A percentile compares a stretch with the other conserved stretches of the same genome.
Conservation (phyloP, 345 rosid genomes). For the Atalantia buxifolia region DNA sequence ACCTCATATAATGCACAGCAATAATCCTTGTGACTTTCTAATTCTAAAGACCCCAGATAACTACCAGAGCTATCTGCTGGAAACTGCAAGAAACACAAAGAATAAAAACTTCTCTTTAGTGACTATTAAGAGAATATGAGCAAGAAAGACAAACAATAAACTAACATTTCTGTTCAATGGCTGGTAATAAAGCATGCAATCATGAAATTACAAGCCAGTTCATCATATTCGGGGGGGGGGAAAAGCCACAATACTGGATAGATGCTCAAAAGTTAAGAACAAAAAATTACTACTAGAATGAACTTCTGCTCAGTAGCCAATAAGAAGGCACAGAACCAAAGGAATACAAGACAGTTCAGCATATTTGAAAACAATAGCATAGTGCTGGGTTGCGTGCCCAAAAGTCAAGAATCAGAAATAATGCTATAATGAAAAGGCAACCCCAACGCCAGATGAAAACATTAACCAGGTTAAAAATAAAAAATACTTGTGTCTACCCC, state of each 20-base stretch:
- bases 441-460: background rate
- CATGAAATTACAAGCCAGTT: background rate
- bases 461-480: background rate
- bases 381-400: background rate
- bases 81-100: slow-evolving; percentile 61
- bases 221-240: background rate
- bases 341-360: background rate
- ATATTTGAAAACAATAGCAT: background rate
- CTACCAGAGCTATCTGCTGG: slow-evolving; percentile 57
- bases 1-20: slow-evolving; percentile 48
- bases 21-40: slow-evolving; percentile 59
- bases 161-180: background rate
- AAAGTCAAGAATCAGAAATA: background rate
- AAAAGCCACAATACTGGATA: background rate
- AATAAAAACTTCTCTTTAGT: background rate
- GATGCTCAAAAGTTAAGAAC: background rate
- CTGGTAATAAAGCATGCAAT: background rate
- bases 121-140: background rate
- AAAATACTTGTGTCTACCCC: background rate
- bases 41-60: slow-evolving; percentile 49
- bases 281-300: background rate
- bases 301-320: too few relatives aligned
- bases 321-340: background rate
- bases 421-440: background rate
- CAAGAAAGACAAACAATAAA: background rate